phyloP scores from a whole-genome alignment of 2,329 filamentous ascomycete genomes.

The Pestalotiopsis sp. region DNA sequence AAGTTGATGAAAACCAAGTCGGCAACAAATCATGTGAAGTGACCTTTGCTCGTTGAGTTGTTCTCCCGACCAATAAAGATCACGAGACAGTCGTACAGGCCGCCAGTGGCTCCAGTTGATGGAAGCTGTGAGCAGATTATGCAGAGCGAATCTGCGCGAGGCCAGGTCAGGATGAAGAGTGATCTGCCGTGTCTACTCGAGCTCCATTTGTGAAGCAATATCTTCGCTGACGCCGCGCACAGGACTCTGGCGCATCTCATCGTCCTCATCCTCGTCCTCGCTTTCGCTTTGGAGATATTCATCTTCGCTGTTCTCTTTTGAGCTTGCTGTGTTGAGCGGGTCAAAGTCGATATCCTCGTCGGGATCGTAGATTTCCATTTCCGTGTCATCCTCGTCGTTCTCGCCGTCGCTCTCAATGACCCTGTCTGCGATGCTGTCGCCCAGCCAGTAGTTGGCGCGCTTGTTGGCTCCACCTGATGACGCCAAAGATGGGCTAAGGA shows the following conservation, averaged over 20 bases:
- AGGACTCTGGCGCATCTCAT: conserved; percentile 41
- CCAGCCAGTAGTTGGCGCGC: conserved; percentile 86
- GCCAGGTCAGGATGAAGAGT: background rate
- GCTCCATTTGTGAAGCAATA: conserved; percentile 64
- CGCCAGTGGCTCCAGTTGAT: background rate
- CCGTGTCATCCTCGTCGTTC: conserved; percentile 51
- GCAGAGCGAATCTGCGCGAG: background rate
- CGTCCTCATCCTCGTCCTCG: conserved; percentile 39
- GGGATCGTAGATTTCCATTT: conserved; percentile 54
- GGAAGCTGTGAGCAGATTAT: background rate
- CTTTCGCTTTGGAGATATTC: conserved; percentile 43
- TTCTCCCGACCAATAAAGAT: background rate
- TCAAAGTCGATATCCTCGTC: conserved; percentile 61
- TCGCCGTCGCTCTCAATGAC: conserved; percentile 47
- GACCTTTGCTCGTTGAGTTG: background rate
- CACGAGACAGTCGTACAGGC: background rate
- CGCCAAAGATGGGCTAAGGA: conserved; percentile 14
- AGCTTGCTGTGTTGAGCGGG: conserved; percentile 52
- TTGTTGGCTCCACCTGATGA: conserved; percentile 65
- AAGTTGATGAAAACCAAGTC: background rate
- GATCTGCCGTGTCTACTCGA: conserved; percentile 39
- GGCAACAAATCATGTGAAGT: background rate
- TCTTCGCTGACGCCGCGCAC: conserved; percentile 65
- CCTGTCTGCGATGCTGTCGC: conserved; percentile 60
- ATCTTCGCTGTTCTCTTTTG: conserved; percentile 48